phyloP scores from a whole-genome alignment of 768 basidiomycete genomes.

The Lepiota brunneoincarnata region DNA sequence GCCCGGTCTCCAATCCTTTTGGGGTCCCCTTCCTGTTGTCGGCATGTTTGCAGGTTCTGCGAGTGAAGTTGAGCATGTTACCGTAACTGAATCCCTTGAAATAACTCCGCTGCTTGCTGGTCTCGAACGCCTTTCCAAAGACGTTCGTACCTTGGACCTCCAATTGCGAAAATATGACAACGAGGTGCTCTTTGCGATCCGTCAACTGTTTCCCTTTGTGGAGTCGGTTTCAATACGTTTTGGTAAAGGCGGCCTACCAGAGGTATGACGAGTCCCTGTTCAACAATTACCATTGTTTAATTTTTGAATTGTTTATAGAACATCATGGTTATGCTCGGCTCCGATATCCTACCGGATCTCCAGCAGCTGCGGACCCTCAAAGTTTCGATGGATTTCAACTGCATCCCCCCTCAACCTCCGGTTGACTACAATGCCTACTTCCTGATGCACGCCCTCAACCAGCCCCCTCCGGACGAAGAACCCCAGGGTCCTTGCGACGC shows the following conservation, averaged over 20 bases:
- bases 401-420: constrained; percentile 12
- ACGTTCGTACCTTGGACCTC: constrained; percentile 21
- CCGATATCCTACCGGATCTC: constrained; percentile 25
- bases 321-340: constrained; percentile 26
- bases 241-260: constrained; percentile 20
- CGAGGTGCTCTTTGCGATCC: constrained; percentile 28
- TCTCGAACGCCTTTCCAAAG: constrained; percentile 21
- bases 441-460: constrained; percentile 7
- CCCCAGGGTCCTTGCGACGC: constrained; percentile 1
- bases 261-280: constrained; percentile 17
- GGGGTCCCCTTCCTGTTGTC: constrained; percentile 24
- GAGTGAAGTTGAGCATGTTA: constrained; percentile 17
- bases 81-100: constrained; percentile 20
- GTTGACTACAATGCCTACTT: constrained; percentile 9
- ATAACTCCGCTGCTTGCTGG: constrained; percentile 17
- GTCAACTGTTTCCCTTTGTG: constrained; percentile 20
- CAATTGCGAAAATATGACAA: constrained; percentile 26
- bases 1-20: constrained; percentile 22
- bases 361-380: constrained; percentile 21
- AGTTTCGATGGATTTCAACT: constrained; percentile 16
- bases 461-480: constrained; percentile 10
- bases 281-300: neutral
- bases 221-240: constrained; percentile 22
- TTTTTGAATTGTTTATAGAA: constrained; percentile 16
- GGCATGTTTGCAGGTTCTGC: constrained; percentile 15